These are phyloP conservation scores for Diospyros kaki DNA, from an alignment of 148 eudicot genomes.

Conservation along the genomic window DNA sequence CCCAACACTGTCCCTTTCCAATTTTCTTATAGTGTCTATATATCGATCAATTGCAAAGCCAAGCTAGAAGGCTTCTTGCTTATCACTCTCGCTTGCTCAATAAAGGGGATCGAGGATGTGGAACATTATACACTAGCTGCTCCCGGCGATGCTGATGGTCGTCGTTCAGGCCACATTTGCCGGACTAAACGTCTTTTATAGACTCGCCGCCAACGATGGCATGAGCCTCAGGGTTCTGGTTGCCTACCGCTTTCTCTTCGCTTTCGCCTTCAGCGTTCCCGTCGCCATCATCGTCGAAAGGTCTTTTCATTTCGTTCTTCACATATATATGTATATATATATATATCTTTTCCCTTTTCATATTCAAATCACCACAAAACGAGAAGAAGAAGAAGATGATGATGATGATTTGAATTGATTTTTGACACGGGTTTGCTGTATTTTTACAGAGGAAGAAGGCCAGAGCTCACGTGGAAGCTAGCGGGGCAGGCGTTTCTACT, in stretches of 20 bases:
- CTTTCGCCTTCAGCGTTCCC: slow-evolving; percentile 14
- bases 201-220: slow-evolving; percentile 23
- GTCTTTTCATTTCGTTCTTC: not conserved
- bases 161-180: not conserved
- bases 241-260: slow-evolving; percentile 23
- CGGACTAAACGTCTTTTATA: slow-evolving; percentile 11
- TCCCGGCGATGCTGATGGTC: slow-evolving; percentile 2
- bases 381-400: too few relatives aligned
- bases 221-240: slow-evolving; percentile 23
- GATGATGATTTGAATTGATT: too few relatives aligned
- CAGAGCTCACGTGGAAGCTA: slow-evolving; percentile 52
- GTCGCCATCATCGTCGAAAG: slow-evolving; percentile 21
- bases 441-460: slow-evolving; percentile 44
- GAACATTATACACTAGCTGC: not conserved
- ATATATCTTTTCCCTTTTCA: too few relatives aligned
- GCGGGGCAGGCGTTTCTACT: slow-evolving; percentile 43
- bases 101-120: not conserved
- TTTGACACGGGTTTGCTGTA: not conserved
- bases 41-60: too few relatives aligned
- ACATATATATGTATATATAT: too few relatives aligned
- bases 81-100: too few relatives aligned
- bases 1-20: too few relatives aligned
- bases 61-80: too few relatives aligned
- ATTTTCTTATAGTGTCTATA: too few relatives aligned
- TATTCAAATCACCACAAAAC: too few relatives aligned